A percentile compares a stretch with the other conserved stretches of the same genome.
Conservation (phyloP, 1,139 yeast genomes). For the Hyphopichia fennica region DNA sequence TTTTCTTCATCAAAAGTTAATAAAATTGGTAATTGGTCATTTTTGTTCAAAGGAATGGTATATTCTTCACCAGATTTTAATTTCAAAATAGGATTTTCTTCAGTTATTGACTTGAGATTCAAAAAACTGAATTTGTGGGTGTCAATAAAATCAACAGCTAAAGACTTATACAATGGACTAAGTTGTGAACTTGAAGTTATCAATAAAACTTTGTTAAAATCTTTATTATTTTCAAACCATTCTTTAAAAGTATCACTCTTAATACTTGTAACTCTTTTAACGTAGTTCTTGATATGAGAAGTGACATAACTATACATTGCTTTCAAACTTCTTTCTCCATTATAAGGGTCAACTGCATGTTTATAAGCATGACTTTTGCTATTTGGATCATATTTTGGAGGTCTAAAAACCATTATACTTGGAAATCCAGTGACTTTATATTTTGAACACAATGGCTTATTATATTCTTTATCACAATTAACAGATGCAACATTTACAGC, state of each 20-base stretch:
- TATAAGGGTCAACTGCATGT: slow-evolving; percentile 65
- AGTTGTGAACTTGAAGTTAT: slow-evolving; percentile 48
- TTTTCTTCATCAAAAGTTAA: slow-evolving; percentile 25
- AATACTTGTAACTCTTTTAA: slow-evolving; percentile 45
- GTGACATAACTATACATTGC: slow-evolving; percentile 59
- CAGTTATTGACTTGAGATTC: slow-evolving; percentile 11
- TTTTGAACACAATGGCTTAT: slow-evolving; percentile 68
- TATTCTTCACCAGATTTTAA: slow-evolving; percentile 19
- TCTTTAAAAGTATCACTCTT: slow-evolving; percentile 22
- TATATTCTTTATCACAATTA: slow-evolving; percentile 72
- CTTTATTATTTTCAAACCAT: slow-evolving; percentile 27
- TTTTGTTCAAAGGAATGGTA: slow-evolving; percentile 18
- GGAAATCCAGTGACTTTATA: slow-evolving; percentile 78
- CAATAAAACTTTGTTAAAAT: slow-evolving; percentile 35
- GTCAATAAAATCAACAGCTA: slow-evolving; percentile 71
- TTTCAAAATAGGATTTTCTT: slow-evolving; percentile 5
- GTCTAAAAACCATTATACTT: slow-evolving; percentile 75
- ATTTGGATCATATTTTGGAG: slow-evolving; percentile 56
- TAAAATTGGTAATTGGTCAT: slow-evolving; percentile 29
- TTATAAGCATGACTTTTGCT: slow-evolving; percentile 14
- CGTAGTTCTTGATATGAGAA: slow-evolving; percentile 71
- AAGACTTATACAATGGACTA: slow-evolving; percentile 65
- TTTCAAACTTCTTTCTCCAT: slow-evolving; percentile 65
- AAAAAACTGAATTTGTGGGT: slow-evolving; percentile 30
- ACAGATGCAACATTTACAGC: slow-evolving; percentile 78